phyloP scores from a whole-genome alignment of 169 alveolate genomes.

The Cystoisospora suis region DNA sequence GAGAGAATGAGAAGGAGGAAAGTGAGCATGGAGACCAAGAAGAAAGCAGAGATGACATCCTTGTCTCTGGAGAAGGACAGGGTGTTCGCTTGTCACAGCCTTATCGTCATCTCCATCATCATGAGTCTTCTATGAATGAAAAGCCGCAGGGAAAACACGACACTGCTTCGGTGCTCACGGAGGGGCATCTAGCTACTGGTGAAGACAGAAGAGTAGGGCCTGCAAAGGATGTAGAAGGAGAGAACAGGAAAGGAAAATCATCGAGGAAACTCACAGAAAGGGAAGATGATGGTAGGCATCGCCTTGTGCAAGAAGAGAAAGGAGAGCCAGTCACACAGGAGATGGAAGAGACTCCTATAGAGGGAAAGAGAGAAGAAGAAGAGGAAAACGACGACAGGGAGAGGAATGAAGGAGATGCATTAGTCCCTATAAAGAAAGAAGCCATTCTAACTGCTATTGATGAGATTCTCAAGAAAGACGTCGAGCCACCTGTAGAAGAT shows the following conservation, averaged over 20 bases:
- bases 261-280: too few species aligned
- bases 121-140: background rate
- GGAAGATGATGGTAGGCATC: too few species aligned
- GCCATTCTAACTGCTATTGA: background rate
- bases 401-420: background rate
- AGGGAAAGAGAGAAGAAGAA: background rate
- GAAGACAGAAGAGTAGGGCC: too few species aligned
- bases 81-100: background rate
- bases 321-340: background rate
- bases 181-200: too few species aligned
- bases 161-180: too few species aligned
- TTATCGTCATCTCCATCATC: background rate
- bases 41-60: background rate
- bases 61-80: background rate
- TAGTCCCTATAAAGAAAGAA: background rate
- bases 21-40: background rate
- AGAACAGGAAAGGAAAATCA: too few species aligned
- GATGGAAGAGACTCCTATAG: too few species aligned
- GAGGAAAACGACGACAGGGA: background rate
- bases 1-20: background rate
- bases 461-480: background rate
- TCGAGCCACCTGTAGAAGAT: slow-evolving; percentile 8
- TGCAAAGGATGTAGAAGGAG: background rate
- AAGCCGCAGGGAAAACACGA: background rate
- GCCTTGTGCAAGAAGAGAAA: background rate